Evolutionary conservation across 1,139 yeast species (phyloP).

Genomic region (Starmera stellimalicola): DNA sequence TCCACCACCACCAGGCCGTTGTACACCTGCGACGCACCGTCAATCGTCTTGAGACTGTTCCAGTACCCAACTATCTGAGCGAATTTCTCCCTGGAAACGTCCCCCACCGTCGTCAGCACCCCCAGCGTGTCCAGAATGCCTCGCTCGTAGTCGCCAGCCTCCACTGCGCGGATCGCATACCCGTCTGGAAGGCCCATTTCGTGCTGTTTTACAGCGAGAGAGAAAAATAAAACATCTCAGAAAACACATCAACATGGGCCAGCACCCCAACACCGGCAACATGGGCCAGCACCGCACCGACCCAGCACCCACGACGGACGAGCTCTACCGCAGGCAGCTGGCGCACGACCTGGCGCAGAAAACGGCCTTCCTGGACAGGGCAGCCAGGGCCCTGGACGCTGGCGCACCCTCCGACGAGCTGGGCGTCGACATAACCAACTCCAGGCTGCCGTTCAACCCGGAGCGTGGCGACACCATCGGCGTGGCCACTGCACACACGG

Average conservation of each 20-base stretch:
- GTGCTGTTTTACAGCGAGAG: neutral
- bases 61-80: slow-evolving; percentile 36
- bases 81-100: slow-evolving; percentile 35
- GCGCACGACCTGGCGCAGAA: neutral
- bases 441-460: slow-evolving; percentile 11
- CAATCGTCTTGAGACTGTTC: slow-evolving; percentile 25
- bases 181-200: slow-evolving; percentile 33
- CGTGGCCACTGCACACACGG: slow-evolving; percentile 11
- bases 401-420: neutral
- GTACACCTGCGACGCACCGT: slow-evolving; percentile 31
- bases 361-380: slow-evolving; percentile 4
- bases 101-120: slow-evolving; percentile 60
- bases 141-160: slow-evolving; percentile 34
- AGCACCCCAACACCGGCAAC: no score
- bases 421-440: slow-evolving; percentile 7
- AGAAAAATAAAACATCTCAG: no score
- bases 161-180: slow-evolving; percentile 41
- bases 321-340: neutral
- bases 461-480: slow-evolving; percentile 19
- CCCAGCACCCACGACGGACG: neutral
- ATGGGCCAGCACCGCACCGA: no score
- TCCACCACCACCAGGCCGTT: slow-evolving; percentile 55
- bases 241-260: no score
- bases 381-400: neutral
- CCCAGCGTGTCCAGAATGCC: slow-evolving; percentile 42